phyloP scores from a whole-genome alignment of 352 stramenopile genomes.

The Pythium pyrilobum region DNA sequence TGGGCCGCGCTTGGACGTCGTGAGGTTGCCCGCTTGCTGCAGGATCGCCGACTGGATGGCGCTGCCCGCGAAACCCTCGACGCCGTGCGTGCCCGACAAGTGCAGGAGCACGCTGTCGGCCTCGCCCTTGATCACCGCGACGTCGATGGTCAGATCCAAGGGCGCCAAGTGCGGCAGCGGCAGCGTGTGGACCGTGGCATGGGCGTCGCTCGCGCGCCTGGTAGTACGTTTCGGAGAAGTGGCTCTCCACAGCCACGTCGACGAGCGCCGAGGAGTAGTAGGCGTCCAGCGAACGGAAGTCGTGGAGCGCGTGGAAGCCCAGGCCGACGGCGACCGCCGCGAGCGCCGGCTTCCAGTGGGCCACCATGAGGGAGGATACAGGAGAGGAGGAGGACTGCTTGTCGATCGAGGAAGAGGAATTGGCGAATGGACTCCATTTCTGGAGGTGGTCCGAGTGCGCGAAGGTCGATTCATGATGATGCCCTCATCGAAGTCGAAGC shows the following conservation, averaged over 20 bases:
- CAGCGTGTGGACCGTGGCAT: constrained; percentile 41
- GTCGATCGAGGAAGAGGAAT: not conserved
- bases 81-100: constrained; percentile 77
- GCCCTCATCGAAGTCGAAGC: no score
- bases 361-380: not conserved
- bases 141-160: constrained; percentile 64
- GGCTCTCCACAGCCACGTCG: constrained; percentile 27
- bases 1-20: constrained; percentile 15
- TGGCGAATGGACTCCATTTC: no score
- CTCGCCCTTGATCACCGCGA: constrained; percentile 45
- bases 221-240: constrained; percentile 66
- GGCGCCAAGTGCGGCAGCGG: constrained; percentile 31
- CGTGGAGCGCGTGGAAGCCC: constrained; percentile 33
- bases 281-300: constrained; percentile 44
- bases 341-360: constrained; percentile 10
- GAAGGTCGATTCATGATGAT: no score
- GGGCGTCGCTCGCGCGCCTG: constrained; percentile 26
- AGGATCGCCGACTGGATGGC: constrained; percentile 70
- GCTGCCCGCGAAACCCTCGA: constrained; percentile 78
- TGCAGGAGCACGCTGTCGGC: constrained; percentile 57
- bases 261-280: constrained; percentile 18
- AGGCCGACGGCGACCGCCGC: constrained; percentile 3
- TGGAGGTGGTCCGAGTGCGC: no score
- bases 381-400: not conserved
- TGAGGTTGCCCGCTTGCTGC: constrained; percentile 17